Evolutionary conservation across 1,284 basidiomycete genomes (phyloP), one percentile per base, ranked within the genome.

Genomic region (Cryptococcus sp.): DNA sequence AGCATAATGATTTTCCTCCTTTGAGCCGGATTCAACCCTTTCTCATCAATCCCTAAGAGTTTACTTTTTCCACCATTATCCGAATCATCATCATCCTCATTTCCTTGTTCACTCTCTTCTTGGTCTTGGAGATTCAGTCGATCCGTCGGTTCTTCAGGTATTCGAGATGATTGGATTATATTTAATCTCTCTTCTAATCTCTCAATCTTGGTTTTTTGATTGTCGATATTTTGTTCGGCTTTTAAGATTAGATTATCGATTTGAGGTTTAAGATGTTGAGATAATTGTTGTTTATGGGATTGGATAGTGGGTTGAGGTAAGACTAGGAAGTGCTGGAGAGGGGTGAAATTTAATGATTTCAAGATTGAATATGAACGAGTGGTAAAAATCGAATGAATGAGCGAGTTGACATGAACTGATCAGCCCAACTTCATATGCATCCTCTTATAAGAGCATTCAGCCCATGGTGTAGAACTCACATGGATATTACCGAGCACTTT

Each of bases 221-320:
- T 55, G 23, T 64, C 53, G 0, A 77, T 58, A 8, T 65, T 51
- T 11, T 49, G 43, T 46, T 71, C 73, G 6, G 71, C 66, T 44
- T 67, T 63, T 5, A 60, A 48, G 31, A 77, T 70, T 13, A 77
- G 63, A 13, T 59, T 50, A 33, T 75, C 71, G 52, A 77, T 74
- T 51, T 76, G 70, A 7, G 74, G 74, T 4, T 65, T 64, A 23
- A 76, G 63, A 1, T 67, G 64, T n/a, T 64, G 52, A 2, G 70
- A 65, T 31, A 75, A 63, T 14, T 67, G 63, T 10, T 58, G 55
- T 60, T 72, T 71, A 53, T 74, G 71, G 5, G 65, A 56, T 49
- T 55, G 44, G 38, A 77, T 64, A 0, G 66, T 62, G 3, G 73
- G 69, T 44, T 64, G 59, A 33, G 76, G 74, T 2, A 77, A 58